Base-by-base conservation (phyloP, 805 yeast species). In the Candida awuae region DNA sequence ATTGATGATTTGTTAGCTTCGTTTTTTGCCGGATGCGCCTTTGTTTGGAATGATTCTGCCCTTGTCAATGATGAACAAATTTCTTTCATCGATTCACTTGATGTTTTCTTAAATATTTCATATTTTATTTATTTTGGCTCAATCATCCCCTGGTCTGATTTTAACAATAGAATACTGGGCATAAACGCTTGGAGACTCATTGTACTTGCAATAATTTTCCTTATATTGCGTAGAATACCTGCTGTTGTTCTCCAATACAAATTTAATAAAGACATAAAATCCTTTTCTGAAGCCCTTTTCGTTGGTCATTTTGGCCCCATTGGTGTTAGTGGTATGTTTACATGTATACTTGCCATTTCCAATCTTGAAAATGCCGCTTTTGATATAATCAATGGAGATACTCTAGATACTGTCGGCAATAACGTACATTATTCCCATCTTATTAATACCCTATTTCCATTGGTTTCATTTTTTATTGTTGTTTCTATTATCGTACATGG, bases 281-380 rank as follows among this genome's bases (percentile, higher is more conserved):
- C 71, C 18, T 70, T 80, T 74, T 67, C 75, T 51, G 85, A 80
- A 52, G 84, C 84, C 1, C 49, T 78, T 5, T 75, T 79, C 52
- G 73, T 77, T 44, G 85, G 85, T 34, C 84, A 75, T 59, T 79
- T 80, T 51, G 86, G 86, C 21, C 86, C 86, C 7, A 77, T 80
- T 52, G 86, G 85, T 16, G 61, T 56, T 16, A 57, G 59, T 27
- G 61, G 61, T 4, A 48, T 58, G 7, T 58, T 54, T 45, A 60
- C 60, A 1, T 53, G 55, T 10, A 53, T 57, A 14, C 22, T 56
- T 13, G 60, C 61, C 6, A 53, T 54, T 22, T 48, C 52, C 2
- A 56, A 55, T 25, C 39, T 56, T 19, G 61, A 57, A 19, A 44
- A 52, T 7, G 49, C 46, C 27, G 66, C 51, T 53, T 55, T 46